Evolutionary conservation across 2,329 filamentous ascomycete genomes (phyloP).

Genomic region (Magnaporthiopsis incrustans): DNA sequence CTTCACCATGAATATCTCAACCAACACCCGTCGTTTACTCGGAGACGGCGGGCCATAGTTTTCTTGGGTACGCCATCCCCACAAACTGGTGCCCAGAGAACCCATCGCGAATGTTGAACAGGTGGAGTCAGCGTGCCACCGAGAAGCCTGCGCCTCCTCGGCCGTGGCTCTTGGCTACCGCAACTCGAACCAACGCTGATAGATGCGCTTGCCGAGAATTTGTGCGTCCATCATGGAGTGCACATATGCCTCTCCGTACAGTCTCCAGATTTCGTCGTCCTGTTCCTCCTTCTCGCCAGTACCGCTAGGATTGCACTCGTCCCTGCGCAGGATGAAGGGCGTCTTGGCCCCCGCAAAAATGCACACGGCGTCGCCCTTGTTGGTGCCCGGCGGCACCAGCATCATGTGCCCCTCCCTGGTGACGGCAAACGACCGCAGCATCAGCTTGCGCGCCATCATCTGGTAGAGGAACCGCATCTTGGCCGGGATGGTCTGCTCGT

Average conservation of each 20-base stretch:
- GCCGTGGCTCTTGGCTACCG: background rate
- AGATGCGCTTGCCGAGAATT: background rate
- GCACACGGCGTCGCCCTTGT: background rate
- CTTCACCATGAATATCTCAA: background rate
- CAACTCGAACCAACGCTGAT: background rate
- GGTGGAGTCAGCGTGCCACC: background rate
- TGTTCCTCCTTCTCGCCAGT: background rate
- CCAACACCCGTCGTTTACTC: too few relatives aligned
- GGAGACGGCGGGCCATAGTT: too few relatives aligned
- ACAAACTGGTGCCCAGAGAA: too few relatives aligned
- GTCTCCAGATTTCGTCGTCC: background rate
- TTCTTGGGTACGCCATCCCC: too few relatives aligned
- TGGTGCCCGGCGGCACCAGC: conserved; percentile 1
- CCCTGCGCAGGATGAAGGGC: background rate
- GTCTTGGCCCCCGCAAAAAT: conserved; percentile 2
- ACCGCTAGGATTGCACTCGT: too few relatives aligned
- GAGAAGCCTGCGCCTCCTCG: background rate
- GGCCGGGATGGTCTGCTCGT: background rate
- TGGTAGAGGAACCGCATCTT: background rate
- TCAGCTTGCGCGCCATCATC: background rate
- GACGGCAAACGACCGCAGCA: background rate
- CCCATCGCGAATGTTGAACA: too few relatives aligned
- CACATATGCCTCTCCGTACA: conserved; percentile 2
- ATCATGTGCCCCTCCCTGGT: background rate
- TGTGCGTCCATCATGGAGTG: conserved; percentile 1